Evolutionary conservation across 768 basidiomycete species (phyloP).

Genomic region (Psilocybe azurescens): DNA sequence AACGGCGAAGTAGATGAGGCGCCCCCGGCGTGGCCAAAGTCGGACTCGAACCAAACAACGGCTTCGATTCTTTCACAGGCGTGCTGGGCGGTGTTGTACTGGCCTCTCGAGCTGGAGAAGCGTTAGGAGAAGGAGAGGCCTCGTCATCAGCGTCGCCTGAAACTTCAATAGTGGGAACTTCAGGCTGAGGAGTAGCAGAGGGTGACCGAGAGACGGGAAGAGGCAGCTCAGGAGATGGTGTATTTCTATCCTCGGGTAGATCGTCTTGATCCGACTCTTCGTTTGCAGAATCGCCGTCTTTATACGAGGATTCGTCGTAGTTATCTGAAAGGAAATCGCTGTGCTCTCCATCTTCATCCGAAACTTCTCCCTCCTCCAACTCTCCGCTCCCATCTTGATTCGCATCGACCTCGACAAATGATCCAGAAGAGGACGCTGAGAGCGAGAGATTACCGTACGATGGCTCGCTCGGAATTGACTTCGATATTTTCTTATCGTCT

Average conservation of each 20-base stretch:
- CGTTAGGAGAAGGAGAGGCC: slow-evolving; percentile 24
- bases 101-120: slow-evolving; percentile 41
- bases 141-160: slow-evolving; percentile 37
- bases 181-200: slow-evolving; percentile 64
- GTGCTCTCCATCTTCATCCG: slow-evolving; percentile 29
- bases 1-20: slow-evolving; percentile 42
- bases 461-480: background rate
- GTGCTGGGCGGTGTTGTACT: slow-evolving; percentile 72
- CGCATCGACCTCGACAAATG: slow-evolving; percentile 50
- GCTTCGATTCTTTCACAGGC: slow-evolving; percentile 48
- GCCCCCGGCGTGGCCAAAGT: slow-evolving; percentile 33
- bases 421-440: slow-evolving; percentile 47
- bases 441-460: slow-evolving; percentile 46
- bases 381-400: slow-evolving; percentile 33
- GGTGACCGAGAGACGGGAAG: slow-evolving; percentile 53
- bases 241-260: slow-evolving; percentile 28
- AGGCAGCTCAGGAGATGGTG: slow-evolving; percentile 39
- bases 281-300: slow-evolving; percentile 18
- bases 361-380: slow-evolving; percentile 38
- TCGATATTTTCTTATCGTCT: background rate
- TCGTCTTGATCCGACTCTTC: slow-evolving; percentile 30
- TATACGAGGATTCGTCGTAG: slow-evolving; percentile 12
- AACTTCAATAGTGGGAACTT: slow-evolving; percentile 45
- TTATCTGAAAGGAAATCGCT: slow-evolving; percentile 32
- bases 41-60: slow-evolving; percentile 42